These are phyloP conservation scores for Emiliania huxleyi DNA, from an alignment of 78 protist species.

Conservation along the genomic window DNA sequence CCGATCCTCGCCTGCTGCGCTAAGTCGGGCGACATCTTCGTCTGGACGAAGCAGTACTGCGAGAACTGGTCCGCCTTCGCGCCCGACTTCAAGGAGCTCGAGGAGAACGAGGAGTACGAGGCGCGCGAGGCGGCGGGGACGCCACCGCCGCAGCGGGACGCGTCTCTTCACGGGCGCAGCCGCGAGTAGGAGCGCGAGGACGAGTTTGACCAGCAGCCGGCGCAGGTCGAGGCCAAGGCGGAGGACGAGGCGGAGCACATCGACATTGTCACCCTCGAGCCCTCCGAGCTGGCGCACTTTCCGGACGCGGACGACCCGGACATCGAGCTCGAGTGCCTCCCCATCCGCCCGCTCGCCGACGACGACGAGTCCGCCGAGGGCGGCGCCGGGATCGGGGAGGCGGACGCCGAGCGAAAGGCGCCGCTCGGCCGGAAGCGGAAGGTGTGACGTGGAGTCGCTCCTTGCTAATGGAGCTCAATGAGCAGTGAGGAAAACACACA, in stretches of 20 bases:
- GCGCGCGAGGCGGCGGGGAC: slow-evolving; percentile 49
- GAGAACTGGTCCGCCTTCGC: slow-evolving; percentile 48
- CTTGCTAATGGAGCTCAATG: too few relatives aligned
- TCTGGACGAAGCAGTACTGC: slow-evolving; percentile 38
- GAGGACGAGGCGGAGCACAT: neutral
- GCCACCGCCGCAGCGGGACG: too few relatives aligned
- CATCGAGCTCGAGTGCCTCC: neutral
- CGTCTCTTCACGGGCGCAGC: too few relatives aligned
- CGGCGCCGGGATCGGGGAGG: neutral
- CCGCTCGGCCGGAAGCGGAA: neutral
- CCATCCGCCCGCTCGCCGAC: neutral
- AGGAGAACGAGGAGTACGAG: slow-evolving; percentile 38
- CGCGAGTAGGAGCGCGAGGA: slow-evolving; percentile 50
- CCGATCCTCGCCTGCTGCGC: neutral
- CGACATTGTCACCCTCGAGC: neutral
- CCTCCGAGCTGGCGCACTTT: neutral
- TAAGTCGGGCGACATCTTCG: neutral
- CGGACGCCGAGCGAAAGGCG: neutral
- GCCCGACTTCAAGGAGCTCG: slow-evolving; percentile 34
- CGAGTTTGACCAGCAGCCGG: slow-evolving; percentile 24
- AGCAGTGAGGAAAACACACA: too few relatives aligned
- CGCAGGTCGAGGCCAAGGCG: neutral
- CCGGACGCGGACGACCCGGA: neutral
- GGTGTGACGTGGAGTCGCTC: too few relatives aligned
- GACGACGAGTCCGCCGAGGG: neutral